phyloP scores from a whole-genome alignment of 1,284 basidiomycete species.

The Ustilago cynodontis region DNA sequence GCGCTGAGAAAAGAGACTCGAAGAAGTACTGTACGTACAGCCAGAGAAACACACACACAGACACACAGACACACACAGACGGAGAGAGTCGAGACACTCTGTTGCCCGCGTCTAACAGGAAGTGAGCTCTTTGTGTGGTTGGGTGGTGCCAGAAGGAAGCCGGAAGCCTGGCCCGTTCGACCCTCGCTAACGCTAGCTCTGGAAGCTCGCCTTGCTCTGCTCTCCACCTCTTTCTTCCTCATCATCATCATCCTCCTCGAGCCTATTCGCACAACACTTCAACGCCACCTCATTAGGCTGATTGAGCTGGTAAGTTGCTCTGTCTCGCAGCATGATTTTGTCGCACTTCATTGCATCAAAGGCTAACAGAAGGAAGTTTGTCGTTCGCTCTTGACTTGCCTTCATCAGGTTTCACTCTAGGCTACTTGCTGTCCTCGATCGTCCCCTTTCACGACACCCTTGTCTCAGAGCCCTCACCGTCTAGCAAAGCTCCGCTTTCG shows the following conservation, averaged over 20 bases:
- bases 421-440: constrained; percentile 4
- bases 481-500: constrained; percentile 4
- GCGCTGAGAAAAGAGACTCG: neutral
- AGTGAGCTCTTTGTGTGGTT: too few species aligned
- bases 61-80: neutral
- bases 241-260: constrained; percentile 4
- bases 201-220: too few species aligned
- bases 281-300: neutral
- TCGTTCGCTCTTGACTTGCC: neutral
- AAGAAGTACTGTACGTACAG: too few species aligned
- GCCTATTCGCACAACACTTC: constrained; percentile 4
- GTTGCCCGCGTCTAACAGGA: too few species aligned
- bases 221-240: neutral
- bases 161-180: constrained; percentile 8
- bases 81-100: neutral
- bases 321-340: too few species aligned
- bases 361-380: neutral
- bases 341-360: too few species aligned
- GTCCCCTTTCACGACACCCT: neutral
- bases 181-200: neutral
- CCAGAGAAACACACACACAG: neutral
- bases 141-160: neutral
- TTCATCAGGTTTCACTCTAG: neutral
- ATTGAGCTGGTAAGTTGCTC: constrained; percentile 15
- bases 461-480: neutral